phyloP scores from a whole-genome alignment of 371 early-diverging fungal species.

The Basidiobolus meristosporus region DNA sequence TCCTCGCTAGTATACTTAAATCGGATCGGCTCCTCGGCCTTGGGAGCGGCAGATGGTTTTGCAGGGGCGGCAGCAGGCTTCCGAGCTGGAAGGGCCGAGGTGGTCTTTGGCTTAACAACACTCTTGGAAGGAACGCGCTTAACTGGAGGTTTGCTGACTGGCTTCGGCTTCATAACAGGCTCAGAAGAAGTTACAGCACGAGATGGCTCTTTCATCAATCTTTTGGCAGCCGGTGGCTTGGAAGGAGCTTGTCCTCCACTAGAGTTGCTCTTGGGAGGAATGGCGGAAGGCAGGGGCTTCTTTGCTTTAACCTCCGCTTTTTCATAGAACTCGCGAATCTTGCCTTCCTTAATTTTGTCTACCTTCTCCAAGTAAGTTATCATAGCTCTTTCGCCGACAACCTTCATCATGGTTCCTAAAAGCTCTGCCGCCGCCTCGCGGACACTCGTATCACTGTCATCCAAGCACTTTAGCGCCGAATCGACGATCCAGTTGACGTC shows the following conservation, averaged over 20 bases:
- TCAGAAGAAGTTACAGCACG: no score
- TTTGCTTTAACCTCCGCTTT: conserved; percentile 62
- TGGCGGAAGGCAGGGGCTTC: conserved; percentile 11
- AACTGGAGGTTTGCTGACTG: no score
- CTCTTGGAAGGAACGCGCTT: no score
- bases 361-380: conserved; percentile 53
- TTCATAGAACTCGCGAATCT: conserved; percentile 68
- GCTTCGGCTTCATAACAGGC: no score
- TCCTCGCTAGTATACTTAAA: conserved; percentile 46
- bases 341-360: conserved; percentile 70
- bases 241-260: conserved; percentile 13
- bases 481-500: conserved; percentile 64
- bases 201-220: no score
- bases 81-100: conserved; percentile 21
- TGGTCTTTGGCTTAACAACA: conserved; percentile 13
- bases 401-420: conserved; percentile 77
- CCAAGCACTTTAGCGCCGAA: conserved; percentile 47
- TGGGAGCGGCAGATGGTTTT: conserved; percentile 12
- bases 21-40: conserved; percentile 45
- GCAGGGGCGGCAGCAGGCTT: conserved; percentile 8
- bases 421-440: conserved; percentile 75
- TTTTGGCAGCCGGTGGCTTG: conserved; percentile 1
- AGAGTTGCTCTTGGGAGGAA: no score
- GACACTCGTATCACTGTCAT: conserved; percentile 72
- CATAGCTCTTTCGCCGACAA: conserved; percentile 62